phyloP scores from a whole-genome alignment of 2,329 filamentous ascomycete species.

The Ilyonectria robusta region DNA sequence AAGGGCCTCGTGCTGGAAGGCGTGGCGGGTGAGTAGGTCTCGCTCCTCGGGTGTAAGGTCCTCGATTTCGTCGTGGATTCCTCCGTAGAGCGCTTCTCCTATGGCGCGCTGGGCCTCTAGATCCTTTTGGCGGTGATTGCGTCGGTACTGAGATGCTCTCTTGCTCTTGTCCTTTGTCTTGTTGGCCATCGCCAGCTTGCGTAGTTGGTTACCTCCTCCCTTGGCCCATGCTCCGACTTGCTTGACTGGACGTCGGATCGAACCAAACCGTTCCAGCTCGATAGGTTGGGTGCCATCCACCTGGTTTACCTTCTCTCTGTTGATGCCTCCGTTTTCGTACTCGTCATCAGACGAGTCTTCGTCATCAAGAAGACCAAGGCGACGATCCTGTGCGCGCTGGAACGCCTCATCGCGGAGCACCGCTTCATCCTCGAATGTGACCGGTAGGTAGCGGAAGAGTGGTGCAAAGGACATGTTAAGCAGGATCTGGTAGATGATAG shows the following conservation, averaged over 20 bases:
- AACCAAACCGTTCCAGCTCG: conserved; percentile 58
- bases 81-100: conserved; percentile 86
- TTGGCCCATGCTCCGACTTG: conserved; percentile 56
- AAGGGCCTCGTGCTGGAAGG: conserved; percentile 91
- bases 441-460: conserved; percentile 89
- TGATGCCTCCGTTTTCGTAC: conserved; percentile 60
- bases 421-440: conserved; percentile 96
- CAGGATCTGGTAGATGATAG: conserved; percentile 82
- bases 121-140: conserved; percentile 68
- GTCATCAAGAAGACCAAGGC: conserved; percentile 73
- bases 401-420: conserved; percentile 93
- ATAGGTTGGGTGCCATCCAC: conserved; percentile 56
- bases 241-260: conserved; percentile 61
- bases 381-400: conserved; percentile 80
- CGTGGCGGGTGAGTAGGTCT: conserved; percentile 86
- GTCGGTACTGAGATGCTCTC: conserved; percentile 62
- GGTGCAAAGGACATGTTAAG: conserved; percentile 89
- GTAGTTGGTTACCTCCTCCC: conserved; percentile 64
- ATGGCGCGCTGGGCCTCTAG: conserved; percentile 81
- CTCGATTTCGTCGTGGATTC: conserved; percentile 92
- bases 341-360: conserved; percentile 63
- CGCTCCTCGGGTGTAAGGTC: conserved; percentile 92
- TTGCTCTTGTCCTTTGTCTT: conserved; percentile 47
- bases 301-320: conserved; percentile 45
- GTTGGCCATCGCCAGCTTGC: conserved; percentile 56